A percentile compares a stretch with the other conserved stretches of the same genome.
phyloP scores from a whole-genome alignment of 2,329 filamentous ascomycete species.

The Alternaria solani region DNA sequence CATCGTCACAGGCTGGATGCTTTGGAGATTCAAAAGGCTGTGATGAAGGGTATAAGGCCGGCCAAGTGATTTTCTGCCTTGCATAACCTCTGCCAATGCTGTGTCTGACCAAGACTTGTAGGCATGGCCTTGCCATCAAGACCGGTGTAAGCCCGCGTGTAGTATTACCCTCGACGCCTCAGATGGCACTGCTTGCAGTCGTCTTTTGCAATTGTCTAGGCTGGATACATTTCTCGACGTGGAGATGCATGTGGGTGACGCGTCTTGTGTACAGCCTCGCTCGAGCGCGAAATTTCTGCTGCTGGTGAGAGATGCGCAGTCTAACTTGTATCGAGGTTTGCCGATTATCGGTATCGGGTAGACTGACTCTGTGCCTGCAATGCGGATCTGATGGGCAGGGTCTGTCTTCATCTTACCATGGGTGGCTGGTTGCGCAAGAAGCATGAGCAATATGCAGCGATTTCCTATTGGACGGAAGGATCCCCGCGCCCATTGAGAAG shows the following conservation, averaged over 20 bases:
- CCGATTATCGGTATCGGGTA: not conserved
- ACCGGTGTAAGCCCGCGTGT: conserved; percentile 10
- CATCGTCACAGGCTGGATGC: not conserved
- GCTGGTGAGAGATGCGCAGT: conserved; percentile 10
- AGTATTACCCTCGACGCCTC: not conserved
- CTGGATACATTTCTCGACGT: not conserved
- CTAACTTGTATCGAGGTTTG: conserved; percentile 7
- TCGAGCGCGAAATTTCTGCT: not conserved
- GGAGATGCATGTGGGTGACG: conserved; percentile 5
- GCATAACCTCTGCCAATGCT: not conserved
- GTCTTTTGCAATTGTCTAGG: not conserved
- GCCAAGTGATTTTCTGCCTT: conserved; percentile 11
- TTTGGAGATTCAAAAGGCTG: not conserved
- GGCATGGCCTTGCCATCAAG: conserved; percentile 1
- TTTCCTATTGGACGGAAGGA: conserved; percentile 14
- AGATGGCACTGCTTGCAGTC: not conserved
- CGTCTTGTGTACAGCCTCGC: conserved; percentile 1
- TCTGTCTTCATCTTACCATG: conserved; percentile 3
- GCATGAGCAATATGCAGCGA: not conserved
- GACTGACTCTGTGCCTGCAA: not conserved
- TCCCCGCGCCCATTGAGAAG: conserved; percentile 14
- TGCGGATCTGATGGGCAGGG: conserved; percentile 5
- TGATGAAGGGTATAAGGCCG: conserved; percentile 10
- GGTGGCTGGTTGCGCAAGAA: conserved; percentile 6
- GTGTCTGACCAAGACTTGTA: conserved; percentile 1